Base-by-base conservation (phyloP, 768 basidiomycete species). In the Cytidiella melzeri region DNA sequence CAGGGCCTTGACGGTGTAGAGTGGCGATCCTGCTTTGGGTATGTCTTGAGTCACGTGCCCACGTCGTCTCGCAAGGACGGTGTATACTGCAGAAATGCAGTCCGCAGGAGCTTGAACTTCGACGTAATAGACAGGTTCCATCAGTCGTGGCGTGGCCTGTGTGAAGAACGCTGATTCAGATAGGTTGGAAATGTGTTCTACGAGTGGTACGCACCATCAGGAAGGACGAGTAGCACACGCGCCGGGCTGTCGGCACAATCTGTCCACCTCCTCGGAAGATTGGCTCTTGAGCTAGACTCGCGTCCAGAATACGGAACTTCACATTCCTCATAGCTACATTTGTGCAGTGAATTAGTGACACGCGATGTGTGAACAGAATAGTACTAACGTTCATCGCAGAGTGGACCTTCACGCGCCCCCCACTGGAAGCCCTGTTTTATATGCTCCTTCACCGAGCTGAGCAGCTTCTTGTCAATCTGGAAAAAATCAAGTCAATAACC, bases 361-460 rank as follows among this genome's bases (percentile, higher is more conserved):
- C 41, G 52, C 25, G 21, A 50, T 37, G 50, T 13, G 13, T 36
- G 36, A 38, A 21, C 25, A 18, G 9, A 19, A 53, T 11, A 41
- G 15, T 39, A 82, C 95, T 79, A 60, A 97, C 95, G 96, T 69
- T 99, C 96, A 63, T 99, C 96, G 62, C 96, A 98, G 36, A 99
- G 64, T 34, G 96, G 96, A 5, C 96, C 96, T 73, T 99, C 96
- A 43, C 96, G 80, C 42, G 95, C 85, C 43, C 92, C 96, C 96
- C 96, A 98, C 63, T 96, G 96, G 83, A 99, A 99, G 28, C 96
- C 96, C 69, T 99, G 96, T 70, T 92, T 97, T 61, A 99, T 85
- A 55, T 92, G 87, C 56, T 98, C 95, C 69, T 83, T 94, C 48
- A 97, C 91, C 5, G 86, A 84, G 28, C 77, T 81, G 45, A 99